phyloP scores from a whole-genome alignment of 352 stramenopile genomes.

The Phytophthora podocarpi region DNA sequence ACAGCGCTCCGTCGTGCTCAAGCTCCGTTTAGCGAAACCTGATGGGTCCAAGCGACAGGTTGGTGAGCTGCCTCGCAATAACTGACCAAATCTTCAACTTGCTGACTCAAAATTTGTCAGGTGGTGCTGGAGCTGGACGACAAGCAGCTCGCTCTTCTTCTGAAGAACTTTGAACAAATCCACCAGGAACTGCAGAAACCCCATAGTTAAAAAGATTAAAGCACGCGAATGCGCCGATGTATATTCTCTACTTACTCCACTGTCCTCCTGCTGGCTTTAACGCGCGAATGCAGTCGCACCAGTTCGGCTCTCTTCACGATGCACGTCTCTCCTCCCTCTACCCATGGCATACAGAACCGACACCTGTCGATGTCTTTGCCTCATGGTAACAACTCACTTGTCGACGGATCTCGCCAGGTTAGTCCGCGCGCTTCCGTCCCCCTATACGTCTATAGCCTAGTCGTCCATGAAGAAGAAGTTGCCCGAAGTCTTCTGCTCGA shows the following conservation, averaged over 20 bases:
- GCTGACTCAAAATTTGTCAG: slow-evolving; percentile 19
- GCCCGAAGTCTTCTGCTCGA: slow-evolving; percentile 96
- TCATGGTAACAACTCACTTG: slow-evolving; percentile 6
- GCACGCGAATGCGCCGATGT: slow-evolving; percentile 25
- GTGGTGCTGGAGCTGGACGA: slow-evolving; percentile 57
- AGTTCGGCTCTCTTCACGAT: slow-evolving; percentile 14
- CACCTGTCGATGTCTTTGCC: background rate
- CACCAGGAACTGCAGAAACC: slow-evolving; percentile 33
- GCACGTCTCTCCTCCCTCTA: slow-evolving; percentile 10
- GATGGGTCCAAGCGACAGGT: slow-evolving; percentile 45
- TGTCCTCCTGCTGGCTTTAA: background rate
- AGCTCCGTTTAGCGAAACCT: slow-evolving; percentile 46
- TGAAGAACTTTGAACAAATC: slow-evolving; percentile 46
- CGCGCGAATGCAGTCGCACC: background rate
- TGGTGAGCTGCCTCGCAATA: background rate
- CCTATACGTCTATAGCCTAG: slow-evolving; percentile 53
- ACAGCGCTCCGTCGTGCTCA: slow-evolving; percentile 52
- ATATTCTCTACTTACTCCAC: slow-evolving; percentile 40
- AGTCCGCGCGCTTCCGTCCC: slow-evolving; percentile 16
- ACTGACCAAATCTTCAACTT: background rate
- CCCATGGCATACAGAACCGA: background rate
- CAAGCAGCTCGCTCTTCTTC: slow-evolving; percentile 39
- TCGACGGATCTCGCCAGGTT: slow-evolving; percentile 9
- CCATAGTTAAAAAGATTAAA: slow-evolving; percentile 29
- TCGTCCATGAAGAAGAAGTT: slow-evolving; percentile 99